Evolutionary conservation across 371 early-diverging fungal genomes (phyloP), one percentile per base, ranked within the genome.

Genomic region (Polyrhizophydium stewartii): DNA sequence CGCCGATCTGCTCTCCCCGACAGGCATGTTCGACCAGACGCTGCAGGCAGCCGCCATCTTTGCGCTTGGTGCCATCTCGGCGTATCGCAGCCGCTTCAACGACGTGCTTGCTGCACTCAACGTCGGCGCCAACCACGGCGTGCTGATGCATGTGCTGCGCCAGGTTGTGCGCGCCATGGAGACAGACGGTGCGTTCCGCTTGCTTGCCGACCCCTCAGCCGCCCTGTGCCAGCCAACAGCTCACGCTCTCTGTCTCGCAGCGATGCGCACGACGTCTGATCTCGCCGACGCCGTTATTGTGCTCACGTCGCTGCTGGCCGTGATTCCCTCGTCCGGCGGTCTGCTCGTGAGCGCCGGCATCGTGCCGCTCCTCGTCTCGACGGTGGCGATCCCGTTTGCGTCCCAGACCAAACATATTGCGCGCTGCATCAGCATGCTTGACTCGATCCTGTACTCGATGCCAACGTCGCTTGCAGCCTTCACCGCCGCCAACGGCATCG

Each of bases 111-210:
- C 88, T 9, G 91, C 94, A 0, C 72, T 96, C 55, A 94, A 94
- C 64, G 93, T 93, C 0, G 89, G 92, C 1, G 93, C 93, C 1
- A 96, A 93, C 65, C 96, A 97, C 67, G 98, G 98, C 17, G 77
- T 87, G 13, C 73, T 97, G 24, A 83, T 97, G 76, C 88, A 37
- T 33, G 17, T 60, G 3, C 32, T 75, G 27, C 40, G 64, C 5
- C 87, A 83, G 67, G 78, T 87, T 33, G 79, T 87, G 24, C 61
- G 80, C 1, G 66, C 78, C 41, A 60, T 77, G 35, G 78, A 84
- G 35, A 62, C 68, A 33, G 72, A 81, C 37, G 60, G 65, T 67
- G 55, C 27, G 50, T 47, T 7, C 19, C 49, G 17, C 30, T 12
- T 30, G 9, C 1, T 41, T 41, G 10, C 13, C 41, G 21, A 41